These are phyloP conservation scores for Pogostemon cablin DNA, from an alignment of 257 asterid species.

Conservation along the genomic window DNA sequence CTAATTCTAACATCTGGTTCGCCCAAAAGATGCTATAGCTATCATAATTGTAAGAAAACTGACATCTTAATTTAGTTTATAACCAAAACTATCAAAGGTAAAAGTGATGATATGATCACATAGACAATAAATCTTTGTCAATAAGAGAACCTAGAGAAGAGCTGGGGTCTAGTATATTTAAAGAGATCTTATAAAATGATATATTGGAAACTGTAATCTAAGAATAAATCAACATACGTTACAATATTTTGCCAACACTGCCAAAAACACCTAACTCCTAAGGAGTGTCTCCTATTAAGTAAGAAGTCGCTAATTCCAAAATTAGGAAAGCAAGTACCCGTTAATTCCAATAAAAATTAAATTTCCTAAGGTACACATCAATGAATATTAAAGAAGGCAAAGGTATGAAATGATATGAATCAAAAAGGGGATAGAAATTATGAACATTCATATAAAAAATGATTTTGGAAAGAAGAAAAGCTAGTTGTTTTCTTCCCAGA, in stretches of 20 bases:
- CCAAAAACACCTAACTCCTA: neutral
- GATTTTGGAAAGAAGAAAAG: neutral
- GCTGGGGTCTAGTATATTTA: neutral
- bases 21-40: slow-evolving; percentile 6
- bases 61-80: neutral
- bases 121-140: neutral
- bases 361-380: neutral
- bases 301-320: neutral
- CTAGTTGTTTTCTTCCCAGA: neutral
- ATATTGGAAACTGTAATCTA: neutral
- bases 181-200: neutral
- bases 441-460: neutral
- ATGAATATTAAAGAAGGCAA: neutral
- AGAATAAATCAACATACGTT: slow-evolving; percentile 3
- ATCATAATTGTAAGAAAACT: neutral
- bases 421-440: neutral
- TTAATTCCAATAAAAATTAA: neutral
- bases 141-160: slow-evolving; percentile 5
- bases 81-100: slow-evolving; percentile 2
- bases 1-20: neutral
- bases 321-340: neutral
- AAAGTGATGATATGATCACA: neutral
- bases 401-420: neutral
- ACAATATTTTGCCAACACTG: neutral
- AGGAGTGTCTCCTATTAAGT: neutral